Evolutionary conservation across 495 filamentous ascomycete species (phyloP), one percentile per base, ranked within the genome.

Genomic region (Copromyces sp.): DNA sequence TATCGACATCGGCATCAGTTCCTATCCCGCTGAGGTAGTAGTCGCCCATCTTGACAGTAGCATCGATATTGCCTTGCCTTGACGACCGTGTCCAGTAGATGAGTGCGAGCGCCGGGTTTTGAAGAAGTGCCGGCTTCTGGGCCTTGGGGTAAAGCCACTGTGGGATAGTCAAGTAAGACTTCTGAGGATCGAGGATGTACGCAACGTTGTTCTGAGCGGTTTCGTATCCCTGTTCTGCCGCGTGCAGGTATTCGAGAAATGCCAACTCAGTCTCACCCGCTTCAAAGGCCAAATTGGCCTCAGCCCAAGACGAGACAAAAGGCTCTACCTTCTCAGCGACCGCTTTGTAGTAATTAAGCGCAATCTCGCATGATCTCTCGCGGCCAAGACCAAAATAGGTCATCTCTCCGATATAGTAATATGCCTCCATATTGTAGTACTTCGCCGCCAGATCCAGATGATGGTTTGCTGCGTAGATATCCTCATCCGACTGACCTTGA

Each of bases 21-120:
- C 95, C 96, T 41, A 91, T 89, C 3, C 95, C 95, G 45, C 83
- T 73, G 17, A 97, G 86, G 78, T 98, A 98, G 80, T 98, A 98
- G 81, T 99, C 95, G 38, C 95, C 95, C 94, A 98, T 97, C 82
- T 98, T 99, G 44, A 99, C 91, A 74, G 97, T 82, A 0, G 93
- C 93, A 81, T 99, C 95, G 70, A 96, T 92, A 75, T 98, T 99
- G 17, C 88, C 86, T 79, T 99, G 95, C 77, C 94, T 94, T 0
- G 95, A 92, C 4, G 95, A 97, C 40, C 95, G 91, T 4, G 95
- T 98, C 95, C 95, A 99, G 82, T 96, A 95, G 39, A 97, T 92
- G 69, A 99, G 84, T 3, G 95, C 95, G 1, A 98, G 86, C 0
- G 87, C 83, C 0, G 92, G 87, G 79, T 97, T 93, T 68, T 86